Conservation (phyloP, 202 grass and related monocot genomes). For the Brachypodium distachyon region DNA sequence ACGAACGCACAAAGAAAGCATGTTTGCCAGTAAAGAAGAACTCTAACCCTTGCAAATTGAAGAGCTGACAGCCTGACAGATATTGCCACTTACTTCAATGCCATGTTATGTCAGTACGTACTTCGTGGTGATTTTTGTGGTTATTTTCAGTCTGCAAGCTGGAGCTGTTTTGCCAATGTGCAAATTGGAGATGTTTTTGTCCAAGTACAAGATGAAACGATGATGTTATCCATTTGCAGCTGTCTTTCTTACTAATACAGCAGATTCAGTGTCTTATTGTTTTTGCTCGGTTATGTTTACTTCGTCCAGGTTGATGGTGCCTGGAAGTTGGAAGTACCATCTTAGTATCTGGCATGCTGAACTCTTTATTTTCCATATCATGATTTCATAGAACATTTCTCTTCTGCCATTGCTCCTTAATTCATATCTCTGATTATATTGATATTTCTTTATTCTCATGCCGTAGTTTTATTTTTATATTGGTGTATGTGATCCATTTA, state of each 20-base stretch:
- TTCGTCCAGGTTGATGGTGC: background rate
- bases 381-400: background rate
- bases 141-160: background rate
- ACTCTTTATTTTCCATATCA: background rate
- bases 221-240: background rate
- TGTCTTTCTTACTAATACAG: background rate
- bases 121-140: background rate
- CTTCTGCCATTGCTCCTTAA: background rate
- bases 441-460: conserved; percentile 1
- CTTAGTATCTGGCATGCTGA: background rate
- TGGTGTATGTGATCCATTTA: background rate
- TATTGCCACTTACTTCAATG: background rate
- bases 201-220: background rate
- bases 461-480: background rate
- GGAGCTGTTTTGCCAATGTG: background rate
- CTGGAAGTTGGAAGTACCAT: background rate
- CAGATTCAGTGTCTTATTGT: background rate
- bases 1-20: no score
- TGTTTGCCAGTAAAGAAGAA: no score
- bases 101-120: background rate
- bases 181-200: background rate
- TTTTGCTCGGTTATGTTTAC: background rate
- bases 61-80: no score
- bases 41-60: no score
- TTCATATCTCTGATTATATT: background rate